A percentile compares a stretch with the other conserved stretches of the same genome.
Evolutionary conservation across 2,329 filamentous ascomycete genomes (phyloP).

Genomic region (Daldinia eschscholtzii): DNA sequence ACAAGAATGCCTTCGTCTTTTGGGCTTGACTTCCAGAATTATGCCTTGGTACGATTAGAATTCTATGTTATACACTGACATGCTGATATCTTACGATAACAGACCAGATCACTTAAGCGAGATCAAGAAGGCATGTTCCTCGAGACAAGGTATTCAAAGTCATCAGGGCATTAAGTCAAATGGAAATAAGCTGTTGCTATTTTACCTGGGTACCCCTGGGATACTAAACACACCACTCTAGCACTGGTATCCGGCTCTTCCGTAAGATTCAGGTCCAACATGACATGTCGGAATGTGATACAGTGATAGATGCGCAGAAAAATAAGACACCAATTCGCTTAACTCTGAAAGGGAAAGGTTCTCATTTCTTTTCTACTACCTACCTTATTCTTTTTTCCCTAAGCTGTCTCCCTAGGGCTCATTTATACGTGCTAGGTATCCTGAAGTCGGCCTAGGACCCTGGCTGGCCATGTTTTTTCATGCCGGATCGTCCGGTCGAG

Average conservation of each 20-base stretch:
- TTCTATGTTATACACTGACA: background rate
- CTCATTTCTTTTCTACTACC: background rate
- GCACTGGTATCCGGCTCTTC: background rate
- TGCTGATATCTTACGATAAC: conserved; percentile 5
- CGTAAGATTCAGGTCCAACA: background rate
- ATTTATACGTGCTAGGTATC: background rate
- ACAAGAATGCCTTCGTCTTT: background rate
- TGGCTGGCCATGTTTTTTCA: background rate
- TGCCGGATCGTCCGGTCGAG: background rate
- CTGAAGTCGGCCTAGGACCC: background rate
- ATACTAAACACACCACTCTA: background rate
- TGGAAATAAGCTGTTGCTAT: background rate
- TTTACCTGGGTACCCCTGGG: conserved; percentile 1
- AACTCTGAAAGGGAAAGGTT: background rate
- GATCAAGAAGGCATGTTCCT: background rate
- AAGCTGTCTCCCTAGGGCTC: background rate
- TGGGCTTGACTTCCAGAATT: background rate
- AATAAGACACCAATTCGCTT: background rate
- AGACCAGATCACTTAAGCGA: conserved; percentile 1
- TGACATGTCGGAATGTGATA: background rate
- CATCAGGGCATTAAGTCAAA: background rate
- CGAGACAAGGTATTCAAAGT: background rate
- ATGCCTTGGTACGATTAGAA: background rate
- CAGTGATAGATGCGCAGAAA: background rate
- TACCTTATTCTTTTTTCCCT: background rate